These are phyloP conservation scores for Logfia minima DNA, from an alignment of 129 eudicot genomes.

Conservation along the genomic window DNA sequence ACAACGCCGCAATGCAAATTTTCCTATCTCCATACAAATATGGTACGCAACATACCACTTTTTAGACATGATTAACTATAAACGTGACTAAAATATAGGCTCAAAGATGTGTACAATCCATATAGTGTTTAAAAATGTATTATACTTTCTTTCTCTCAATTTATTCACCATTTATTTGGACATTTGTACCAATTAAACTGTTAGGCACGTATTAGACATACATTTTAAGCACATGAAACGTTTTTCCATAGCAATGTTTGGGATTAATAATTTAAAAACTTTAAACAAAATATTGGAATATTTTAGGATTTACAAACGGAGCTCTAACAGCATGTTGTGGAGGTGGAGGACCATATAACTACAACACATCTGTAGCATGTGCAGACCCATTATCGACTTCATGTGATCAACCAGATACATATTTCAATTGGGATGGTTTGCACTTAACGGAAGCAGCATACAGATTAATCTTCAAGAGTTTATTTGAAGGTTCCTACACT, in stretches of 20 bases:
- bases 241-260: no score
- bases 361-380: slow-evolving; percentile 35
- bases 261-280: no score
- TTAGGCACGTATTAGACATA: neutral
- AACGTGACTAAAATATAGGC: no score
- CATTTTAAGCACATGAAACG: neutral
- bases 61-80: neutral
- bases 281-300: neutral
- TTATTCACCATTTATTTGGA: neutral
- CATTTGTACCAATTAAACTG: no score
- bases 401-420: slow-evolving; percentile 48
- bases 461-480: slow-evolving; percentile 34
- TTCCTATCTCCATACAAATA: slow-evolving; percentile 40
- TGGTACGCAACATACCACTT: slow-evolving; percentile 26
- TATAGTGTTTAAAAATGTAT: no score
- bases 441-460: slow-evolving; percentile 65
- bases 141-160: no score
- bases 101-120: no score
- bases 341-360: slow-evolving; percentile 49
- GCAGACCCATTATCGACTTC: slow-evolving; percentile 30
- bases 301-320: slow-evolving; percentile 49
- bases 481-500: slow-evolving; percentile 41
- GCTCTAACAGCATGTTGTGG: slow-evolving; percentile 66
- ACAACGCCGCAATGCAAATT: slow-evolving; percentile 44
- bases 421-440: slow-evolving; percentile 67